These are phyloP conservation scores for Grosmannia serpens DNA, from an alignment of 2,329 filamentous ascomycete genomes.

Conservation along the genomic window DNA sequence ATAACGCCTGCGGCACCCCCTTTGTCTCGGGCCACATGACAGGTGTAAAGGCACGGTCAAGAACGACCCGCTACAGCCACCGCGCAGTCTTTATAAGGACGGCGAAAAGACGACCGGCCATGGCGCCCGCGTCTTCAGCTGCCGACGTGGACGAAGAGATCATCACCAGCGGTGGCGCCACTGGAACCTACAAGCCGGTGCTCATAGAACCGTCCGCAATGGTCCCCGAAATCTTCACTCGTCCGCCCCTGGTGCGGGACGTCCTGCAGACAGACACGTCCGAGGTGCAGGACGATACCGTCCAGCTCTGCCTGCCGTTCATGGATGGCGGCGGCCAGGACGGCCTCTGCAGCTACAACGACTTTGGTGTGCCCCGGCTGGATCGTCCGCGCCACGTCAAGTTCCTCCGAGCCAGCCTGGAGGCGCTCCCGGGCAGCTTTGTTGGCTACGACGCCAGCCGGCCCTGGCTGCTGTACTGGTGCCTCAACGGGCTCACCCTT, in stretches of 20 bases:
- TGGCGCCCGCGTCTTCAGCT: conserved; percentile 2
- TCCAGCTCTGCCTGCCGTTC: conserved; percentile 57
- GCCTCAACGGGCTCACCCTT: conserved; percentile 59
- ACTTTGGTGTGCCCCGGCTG: conserved; percentile 63
- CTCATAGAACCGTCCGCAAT: conserved; percentile 13
- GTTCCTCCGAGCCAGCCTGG: conserved; percentile 50
- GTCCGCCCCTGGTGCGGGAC: conserved; percentile 53
- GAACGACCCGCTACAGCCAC: conserved; percentile 9
- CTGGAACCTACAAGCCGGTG: not conserved
- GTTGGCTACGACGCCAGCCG: conserved; percentile 72
- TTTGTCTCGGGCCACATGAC: conserved; percentile 7
- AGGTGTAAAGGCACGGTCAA: conserved; percentile 3
- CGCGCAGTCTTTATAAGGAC: conserved; percentile 15
- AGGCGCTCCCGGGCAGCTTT: conserved; percentile 56
- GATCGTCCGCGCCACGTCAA: conserved; percentile 48
- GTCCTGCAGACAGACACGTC: conserved; percentile 56
- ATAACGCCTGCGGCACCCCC: not conserved
- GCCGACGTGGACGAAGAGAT: conserved; percentile 15
- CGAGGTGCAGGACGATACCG: conserved; percentile 53
- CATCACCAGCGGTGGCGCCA: conserved; percentile 7
- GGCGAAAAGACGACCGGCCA: conserved; percentile 7
- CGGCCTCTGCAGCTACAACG: conserved; percentile 49
- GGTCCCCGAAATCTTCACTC: conserved; percentile 47
- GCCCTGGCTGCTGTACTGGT: conserved; percentile 95
- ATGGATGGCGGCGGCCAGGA: conserved; percentile 46